Evolutionary conservation across 1,139 yeast species (phyloP).

Genomic region (Nakaseomyces sp.): DNA sequence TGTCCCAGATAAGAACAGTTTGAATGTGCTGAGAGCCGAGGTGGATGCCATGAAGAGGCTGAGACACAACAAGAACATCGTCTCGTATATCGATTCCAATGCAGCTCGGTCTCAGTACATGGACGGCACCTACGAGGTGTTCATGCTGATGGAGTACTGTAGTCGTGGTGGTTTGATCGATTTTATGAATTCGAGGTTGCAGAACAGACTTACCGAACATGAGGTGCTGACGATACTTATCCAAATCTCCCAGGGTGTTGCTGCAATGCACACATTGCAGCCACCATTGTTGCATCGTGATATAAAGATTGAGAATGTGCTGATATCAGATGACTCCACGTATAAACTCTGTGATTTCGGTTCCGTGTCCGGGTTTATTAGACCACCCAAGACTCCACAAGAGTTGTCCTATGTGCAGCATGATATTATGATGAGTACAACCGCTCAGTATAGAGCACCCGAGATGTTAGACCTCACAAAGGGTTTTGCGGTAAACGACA

Average conservation of each 20-base stretch:
- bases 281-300: conserved; percentile 61
- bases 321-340: conserved; percentile 46
- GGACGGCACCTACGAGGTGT: conserved; percentile 55
- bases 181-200: conserved; percentile 62
- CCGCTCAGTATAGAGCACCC: conserved; percentile 76
- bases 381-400: conserved; percentile 57
- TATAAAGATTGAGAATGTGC: conserved; percentile 69
- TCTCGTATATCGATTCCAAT: conserved; percentile 65
- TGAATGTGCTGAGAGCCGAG: conserved; percentile 58
- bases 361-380: conserved; percentile 51
- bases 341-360: conserved; percentile 76
- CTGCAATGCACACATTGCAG: conserved; percentile 58
- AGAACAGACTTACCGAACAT: conserved; percentile 50
- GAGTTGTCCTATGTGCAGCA: conserved; percentile 53
- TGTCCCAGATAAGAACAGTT: conserved; percentile 61
- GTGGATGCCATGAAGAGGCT: conserved; percentile 69
- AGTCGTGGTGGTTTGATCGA: conserved; percentile 64
- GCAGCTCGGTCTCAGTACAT: conserved; percentile 51
- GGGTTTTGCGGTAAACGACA: conserved; percentile 62
- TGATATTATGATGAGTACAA: conserved; percentile 66
- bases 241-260: conserved; percentile 58
- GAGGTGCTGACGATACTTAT: conserved; percentile 61
- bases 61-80: conserved; percentile 49
- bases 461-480: conserved; percentile 71
- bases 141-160: conserved; percentile 71